A percentile compares a stretch with the other conserved stretches of the same genome.
phyloP scores from a whole-genome alignment of 2,329 filamentous ascomycete genomes.

The Cladosporium sp. region DNA sequence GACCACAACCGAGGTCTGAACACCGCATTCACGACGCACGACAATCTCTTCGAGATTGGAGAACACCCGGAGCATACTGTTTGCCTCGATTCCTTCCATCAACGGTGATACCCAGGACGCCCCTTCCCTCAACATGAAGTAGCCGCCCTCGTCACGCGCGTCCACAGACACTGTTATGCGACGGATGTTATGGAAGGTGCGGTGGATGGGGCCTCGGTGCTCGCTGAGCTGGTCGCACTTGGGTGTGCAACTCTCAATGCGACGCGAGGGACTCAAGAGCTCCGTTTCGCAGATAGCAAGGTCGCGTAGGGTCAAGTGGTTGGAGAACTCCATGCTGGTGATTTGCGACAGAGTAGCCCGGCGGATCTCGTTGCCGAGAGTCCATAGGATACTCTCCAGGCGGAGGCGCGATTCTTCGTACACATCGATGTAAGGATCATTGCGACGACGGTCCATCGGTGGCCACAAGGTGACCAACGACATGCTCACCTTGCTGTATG shows the following conservation, averaged over 20 bases:
- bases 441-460: too few relatives aligned
- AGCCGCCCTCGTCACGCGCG: neutral
- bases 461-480: too few relatives aligned
- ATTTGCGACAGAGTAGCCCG: neutral
- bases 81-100: neutral
- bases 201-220: neutral
- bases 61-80: neutral
- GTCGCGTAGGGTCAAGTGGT: too few relatives aligned
- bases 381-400: neutral
- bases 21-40: neutral
- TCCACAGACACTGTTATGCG: neutral
- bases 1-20: neutral
- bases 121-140: neutral
- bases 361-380: neutral
- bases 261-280: too few relatives aligned
- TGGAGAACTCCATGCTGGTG: neutral
- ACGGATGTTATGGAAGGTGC: neutral
- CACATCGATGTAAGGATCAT: too few relatives aligned
- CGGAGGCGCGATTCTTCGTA: too few relatives aligned
- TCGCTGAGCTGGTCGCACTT: neutral
- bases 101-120: neutral
- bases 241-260: neutral
- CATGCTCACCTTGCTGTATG: conserved; percentile 1
- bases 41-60: neutral
- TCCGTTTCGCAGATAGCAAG: too few relatives aligned